Base-by-base conservation (phyloP, 192 early-diverging fungal genomes). In the Rhizoclosmatium globosum region DNA sequence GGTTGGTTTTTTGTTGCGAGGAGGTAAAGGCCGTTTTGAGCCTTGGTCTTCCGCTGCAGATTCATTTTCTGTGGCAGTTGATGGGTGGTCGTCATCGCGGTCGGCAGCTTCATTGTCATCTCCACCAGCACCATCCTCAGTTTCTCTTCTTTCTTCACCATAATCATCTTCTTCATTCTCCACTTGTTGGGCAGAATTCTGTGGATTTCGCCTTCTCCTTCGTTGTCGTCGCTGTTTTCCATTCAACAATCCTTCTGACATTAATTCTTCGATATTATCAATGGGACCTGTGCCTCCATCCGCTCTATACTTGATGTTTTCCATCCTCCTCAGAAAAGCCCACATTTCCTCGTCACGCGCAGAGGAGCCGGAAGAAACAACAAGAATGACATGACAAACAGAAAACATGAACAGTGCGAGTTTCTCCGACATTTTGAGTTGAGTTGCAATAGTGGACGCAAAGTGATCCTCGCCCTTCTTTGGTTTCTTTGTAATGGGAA, bases 301-400 rank as follows among this genome's bases (percentile, higher is more conserved):
- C 3, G 65, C 64, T 21, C 82, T 78, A 62, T 77, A 78, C 15
- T 81, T 82, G 2, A 75, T n/a, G 3, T 71, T 59, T 76, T 84
- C 83, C 11, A 84, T 64, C 46, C 67, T 17, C 44, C 69, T 41
- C 47, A 84, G 48, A 79, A 84, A 84, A 15, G 76, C 67, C 64
- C 76, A 74, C 64, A 82, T 43, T 15, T 84, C 80, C 19, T 78
- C 57, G 48, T 84, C 80, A 19, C 84, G 81, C 15, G 56, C n/a
- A 15, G 73, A 62, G 0, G 84, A 68, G 2, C 82, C 79, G 41
- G 89, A 87, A 4, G 77, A 79, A 4, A 93, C 87, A 7, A 93
- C 78, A 11, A 93, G 15, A 4, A 93, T 78, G 7, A 92, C 87
- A 71, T 93, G 91, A 64, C 92, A 93, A 7, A 93, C 84, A 6